Conservation (phyloP, 495 filamentous ascomycete species). For the Rhypophila decipiens region DNA sequence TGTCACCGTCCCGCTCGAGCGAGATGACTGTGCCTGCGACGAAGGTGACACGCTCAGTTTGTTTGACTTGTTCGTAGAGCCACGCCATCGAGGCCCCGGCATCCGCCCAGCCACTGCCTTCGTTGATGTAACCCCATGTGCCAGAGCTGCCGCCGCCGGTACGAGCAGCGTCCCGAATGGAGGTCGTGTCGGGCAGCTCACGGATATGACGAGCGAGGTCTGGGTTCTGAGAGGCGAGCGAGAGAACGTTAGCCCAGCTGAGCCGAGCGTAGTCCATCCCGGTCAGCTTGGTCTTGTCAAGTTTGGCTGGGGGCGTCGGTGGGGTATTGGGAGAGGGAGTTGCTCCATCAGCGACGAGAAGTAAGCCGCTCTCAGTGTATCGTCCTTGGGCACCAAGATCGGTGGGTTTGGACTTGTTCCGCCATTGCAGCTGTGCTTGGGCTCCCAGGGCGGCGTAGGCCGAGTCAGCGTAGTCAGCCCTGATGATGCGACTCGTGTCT, state of each 20-base stretch:
- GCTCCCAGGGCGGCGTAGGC: constrained; percentile 65
- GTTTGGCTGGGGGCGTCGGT: constrained; percentile 4
- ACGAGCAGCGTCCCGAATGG: constrained; percentile 41
- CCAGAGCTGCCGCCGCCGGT: constrained; percentile 50
- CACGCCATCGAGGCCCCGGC: constrained; percentile 66
- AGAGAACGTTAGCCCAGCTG: constrained; percentile 58
- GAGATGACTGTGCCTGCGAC: constrained; percentile 53
- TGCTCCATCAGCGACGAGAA: constrained; percentile 51
- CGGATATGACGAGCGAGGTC: constrained; percentile 43
- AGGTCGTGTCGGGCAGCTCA: constrained; percentile 43
- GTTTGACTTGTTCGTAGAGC: constrained; percentile 46
- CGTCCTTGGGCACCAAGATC: constrained; percentile 55
- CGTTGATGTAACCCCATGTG: constrained; percentile 74
- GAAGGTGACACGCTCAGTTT: constrained; percentile 57
- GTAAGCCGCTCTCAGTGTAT: constrained; percentile 70
- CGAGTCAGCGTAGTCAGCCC: constrained; percentile 72
- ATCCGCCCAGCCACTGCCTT: constrained; percentile 75
- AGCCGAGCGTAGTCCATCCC: constrained; percentile 59
- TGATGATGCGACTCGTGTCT: constrained; percentile 72
- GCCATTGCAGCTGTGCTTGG: constrained; percentile 65
- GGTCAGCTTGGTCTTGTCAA: constrained; percentile 30
- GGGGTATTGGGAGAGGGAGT: neutral
- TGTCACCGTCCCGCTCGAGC: constrained; percentile 38
- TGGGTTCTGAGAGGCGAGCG: constrained; percentile 28
- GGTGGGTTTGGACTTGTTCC: constrained; percentile 44